Percentiles rank a stretch among this genome's conserved stretches.
Evolutionary conservation across 2,329 filamentous ascomycete genomes (phyloP).

Genomic region (Cryphonectria naterciae): DNA sequence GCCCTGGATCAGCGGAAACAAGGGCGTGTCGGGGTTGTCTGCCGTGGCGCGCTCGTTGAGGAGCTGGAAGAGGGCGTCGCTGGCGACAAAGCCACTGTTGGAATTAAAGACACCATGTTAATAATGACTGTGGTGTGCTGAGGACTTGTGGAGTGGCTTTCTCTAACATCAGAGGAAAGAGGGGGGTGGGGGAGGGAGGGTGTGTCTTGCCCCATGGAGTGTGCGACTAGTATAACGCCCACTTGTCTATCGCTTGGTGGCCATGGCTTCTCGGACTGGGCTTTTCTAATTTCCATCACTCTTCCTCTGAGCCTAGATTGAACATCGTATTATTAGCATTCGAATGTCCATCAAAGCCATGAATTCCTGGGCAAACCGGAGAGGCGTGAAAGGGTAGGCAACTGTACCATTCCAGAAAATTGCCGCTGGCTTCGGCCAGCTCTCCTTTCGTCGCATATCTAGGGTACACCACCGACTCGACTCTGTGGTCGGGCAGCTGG

Average conservation of each 20-base stretch:
- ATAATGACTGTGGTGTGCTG: neutral
- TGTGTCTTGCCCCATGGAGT: constrained; percentile 70
- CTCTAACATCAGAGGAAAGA: constrained; percentile 4
- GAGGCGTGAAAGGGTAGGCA: neutral
- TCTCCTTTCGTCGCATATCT: constrained; percentile 76
- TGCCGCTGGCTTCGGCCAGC: constrained; percentile 52
- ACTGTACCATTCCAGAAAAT: constrained; percentile 52
- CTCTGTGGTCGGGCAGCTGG: constrained; percentile 62
- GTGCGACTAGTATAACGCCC: constrained; percentile 77
- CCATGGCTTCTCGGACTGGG: constrained; percentile 70
- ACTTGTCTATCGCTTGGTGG: constrained; percentile 82
- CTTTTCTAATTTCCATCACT: constrained; percentile 77
- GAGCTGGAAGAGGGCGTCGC: constrained; percentile 76
- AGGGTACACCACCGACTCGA: constrained; percentile 68
- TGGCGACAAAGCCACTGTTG: constrained; percentile 75
- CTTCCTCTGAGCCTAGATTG: constrained; percentile 72
- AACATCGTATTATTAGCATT: constrained; percentile 10
- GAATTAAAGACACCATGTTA: constrained; percentile 9
- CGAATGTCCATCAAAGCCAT: too few species aligned
- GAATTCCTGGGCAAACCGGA: neutral
- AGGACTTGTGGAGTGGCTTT: neutral
- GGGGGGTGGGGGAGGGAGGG: neutral
- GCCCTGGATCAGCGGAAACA: constrained; percentile 82
- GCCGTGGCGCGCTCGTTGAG: constrained; percentile 61
- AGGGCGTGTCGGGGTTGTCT: constrained; percentile 38